A percentile compares a stretch with the other conserved stretches of the same genome.
These are phyloP conservation scores for Tolypocladium inflatum DNA, from an alignment of 2,329 filamentous ascomycete genomes.

Conservation along the genomic window DNA sequence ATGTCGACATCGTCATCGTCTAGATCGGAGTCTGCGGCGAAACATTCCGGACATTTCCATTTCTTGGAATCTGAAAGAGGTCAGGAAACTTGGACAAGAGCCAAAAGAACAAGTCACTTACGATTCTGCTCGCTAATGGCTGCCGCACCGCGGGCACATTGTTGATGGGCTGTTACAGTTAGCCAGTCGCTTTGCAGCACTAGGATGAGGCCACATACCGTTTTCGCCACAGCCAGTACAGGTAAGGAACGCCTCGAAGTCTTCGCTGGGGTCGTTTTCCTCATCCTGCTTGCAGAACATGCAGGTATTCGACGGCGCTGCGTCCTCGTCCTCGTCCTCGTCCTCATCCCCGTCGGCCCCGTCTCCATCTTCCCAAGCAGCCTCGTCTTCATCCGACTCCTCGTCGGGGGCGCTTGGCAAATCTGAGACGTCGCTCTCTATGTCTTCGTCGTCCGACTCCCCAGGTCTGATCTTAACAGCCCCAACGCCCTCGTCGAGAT, in stretches of 20 bases:
- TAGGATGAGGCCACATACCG: slow-evolving; percentile 46
- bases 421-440: slow-evolving; percentile 37
- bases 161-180: slow-evolving; percentile 67
- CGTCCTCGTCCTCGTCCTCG: slow-evolving; percentile 46
- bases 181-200: slow-evolving; percentile 19
- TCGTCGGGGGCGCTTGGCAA: slow-evolving; percentile 37
- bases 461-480: slow-evolving; percentile 47
- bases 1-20: slow-evolving; percentile 20
- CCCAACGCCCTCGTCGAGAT: slow-evolving; percentile 45
- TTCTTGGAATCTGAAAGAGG: slow-evolving; percentile 25
- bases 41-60: slow-evolving; percentile 45
- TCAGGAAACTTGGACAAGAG: slow-evolving; percentile 11
- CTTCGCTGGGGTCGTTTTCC: slow-evolving; percentile 71
- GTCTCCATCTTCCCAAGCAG: slow-evolving; percentile 45
- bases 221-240: slow-evolving; percentile 75
- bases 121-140: slow-evolving; percentile 24
- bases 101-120: slow-evolving; percentile 8
- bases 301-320: slow-evolving; percentile 33
- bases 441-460: slow-evolving; percentile 38
- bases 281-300: slow-evolving; percentile 79
- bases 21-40: slow-evolving; percentile 19
- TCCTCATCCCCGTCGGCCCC: slow-evolving; percentile 49
- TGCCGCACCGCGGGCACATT: slow-evolving; percentile 68
- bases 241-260: slow-evolving; percentile 69
- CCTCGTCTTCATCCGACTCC: slow-evolving; percentile 5